phyloP scores from a whole-genome alignment of 805 yeast species.

The Kuraishia ogatae region DNA sequence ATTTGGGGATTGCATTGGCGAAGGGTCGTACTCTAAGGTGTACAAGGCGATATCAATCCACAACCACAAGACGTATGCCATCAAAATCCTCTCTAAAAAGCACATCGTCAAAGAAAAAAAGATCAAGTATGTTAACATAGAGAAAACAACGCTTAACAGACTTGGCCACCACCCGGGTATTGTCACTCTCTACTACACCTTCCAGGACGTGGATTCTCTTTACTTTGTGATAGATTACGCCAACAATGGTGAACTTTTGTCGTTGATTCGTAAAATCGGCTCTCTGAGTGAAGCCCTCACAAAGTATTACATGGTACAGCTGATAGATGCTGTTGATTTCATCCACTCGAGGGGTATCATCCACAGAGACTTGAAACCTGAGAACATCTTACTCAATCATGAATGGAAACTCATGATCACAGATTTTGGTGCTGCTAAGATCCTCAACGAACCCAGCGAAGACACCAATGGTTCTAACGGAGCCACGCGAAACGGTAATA shows the following conservation, averaged over 20 bases:
- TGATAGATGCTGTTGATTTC: conserved; percentile 84
- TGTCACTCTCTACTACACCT: conserved; percentile 84
- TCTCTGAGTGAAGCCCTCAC: conserved; percentile 68
- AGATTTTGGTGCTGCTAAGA: conserved; percentile 96
- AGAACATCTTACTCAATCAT: conserved; percentile 75
- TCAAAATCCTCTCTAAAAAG: conserved; percentile 82
- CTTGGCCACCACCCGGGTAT: conserved; percentile 93
- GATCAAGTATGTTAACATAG: conserved; percentile 92
- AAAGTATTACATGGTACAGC: conserved; percentile 74
- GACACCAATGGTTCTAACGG: neutral
- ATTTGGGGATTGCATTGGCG: conserved; percentile 85
- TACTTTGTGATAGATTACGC: conserved; percentile 94
- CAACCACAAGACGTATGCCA: conserved; percentile 73
- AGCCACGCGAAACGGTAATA: neutral
- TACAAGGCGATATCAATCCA: conserved; percentile 75
- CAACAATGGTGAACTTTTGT: conserved; percentile 86
- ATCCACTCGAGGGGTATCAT: conserved; percentile 87
- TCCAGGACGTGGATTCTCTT: conserved; percentile 82
- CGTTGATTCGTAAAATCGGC: conserved; percentile 70
- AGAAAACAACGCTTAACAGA: conserved; percentile 80
- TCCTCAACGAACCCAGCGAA: conserved; percentile 23
- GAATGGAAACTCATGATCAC: conserved; percentile 88
- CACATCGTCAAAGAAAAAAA: conserved; percentile 93
- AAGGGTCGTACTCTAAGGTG: conserved; percentile 94
- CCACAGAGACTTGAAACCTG: conserved; percentile 93